These are phyloP conservation scores for Physocladia obscura DNA, from an alignment of 192 early-diverging fungal species.

Conservation along the genomic window DNA sequence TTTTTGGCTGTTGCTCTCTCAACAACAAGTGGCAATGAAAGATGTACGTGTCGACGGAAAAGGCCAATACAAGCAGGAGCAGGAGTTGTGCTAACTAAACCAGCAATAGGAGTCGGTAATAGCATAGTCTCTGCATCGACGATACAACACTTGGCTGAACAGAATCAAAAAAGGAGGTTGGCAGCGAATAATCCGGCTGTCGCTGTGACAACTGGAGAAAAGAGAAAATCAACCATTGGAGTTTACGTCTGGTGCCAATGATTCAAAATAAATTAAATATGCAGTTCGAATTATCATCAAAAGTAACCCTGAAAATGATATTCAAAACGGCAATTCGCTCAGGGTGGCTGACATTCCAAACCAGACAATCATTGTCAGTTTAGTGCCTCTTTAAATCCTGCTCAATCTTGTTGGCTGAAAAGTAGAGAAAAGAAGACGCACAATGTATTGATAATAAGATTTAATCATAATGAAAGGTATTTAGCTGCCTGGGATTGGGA, in stretches of 20 bases:
- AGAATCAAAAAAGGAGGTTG: conserved; percentile 2
- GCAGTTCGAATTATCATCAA: too few species aligned
- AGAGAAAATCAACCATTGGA: conserved; percentile 3
- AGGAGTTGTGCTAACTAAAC: background rate
- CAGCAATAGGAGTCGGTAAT: background rate
- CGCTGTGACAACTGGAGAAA: background rate
- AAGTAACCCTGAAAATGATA: too few species aligned
- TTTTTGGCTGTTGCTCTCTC: conserved; percentile 20
- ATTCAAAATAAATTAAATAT: conserved; percentile 7
- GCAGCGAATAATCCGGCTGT: too few species aligned
- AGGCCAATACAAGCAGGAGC: background rate
- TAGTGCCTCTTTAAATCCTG: too few species aligned
- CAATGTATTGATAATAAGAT: too few species aligned
- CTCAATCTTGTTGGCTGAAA: too few species aligned
- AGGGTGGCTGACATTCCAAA: too few species aligned
- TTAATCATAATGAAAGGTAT: too few species aligned
- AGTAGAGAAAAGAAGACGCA: too few species aligned
- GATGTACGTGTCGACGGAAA: background rate
- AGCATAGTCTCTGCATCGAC: conserved; percentile 21
- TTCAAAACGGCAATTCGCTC: too few species aligned
- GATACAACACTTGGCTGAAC: conserved; percentile 20
- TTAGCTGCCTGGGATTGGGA: too few species aligned
- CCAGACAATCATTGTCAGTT: too few species aligned
- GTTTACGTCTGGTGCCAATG: conserved; percentile 6
- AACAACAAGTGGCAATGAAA: conserved; percentile 21